These are phyloP conservation scores for Polygonum aviculare DNA, from an alignment of 148 eudicot genomes.

Conservation along the genomic window DNA sequence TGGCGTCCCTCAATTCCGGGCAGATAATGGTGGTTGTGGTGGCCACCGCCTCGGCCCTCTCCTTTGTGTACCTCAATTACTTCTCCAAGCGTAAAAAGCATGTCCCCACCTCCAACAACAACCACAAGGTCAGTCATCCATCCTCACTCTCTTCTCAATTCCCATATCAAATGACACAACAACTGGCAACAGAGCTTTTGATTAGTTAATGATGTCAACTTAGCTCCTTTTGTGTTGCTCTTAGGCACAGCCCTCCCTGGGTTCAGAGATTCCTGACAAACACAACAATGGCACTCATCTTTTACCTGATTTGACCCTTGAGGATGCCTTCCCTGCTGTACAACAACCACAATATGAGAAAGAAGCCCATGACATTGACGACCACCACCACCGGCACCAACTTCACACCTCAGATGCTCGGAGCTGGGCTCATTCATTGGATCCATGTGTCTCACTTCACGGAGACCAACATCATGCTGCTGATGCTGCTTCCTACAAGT, in stretches of 20 bases:
- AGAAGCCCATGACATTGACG: constrained; percentile 8
- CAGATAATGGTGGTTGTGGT: constrained; percentile 40
- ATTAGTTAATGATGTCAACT: background rate
- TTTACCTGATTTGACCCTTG: constrained; percentile 19
- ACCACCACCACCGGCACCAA: background rate
- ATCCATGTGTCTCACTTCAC: constrained; percentile 14
- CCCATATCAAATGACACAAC: too few species aligned
- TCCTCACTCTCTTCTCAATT: background rate
- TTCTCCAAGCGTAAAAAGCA: constrained; percentile 24
- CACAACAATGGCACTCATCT: constrained; percentile 15
- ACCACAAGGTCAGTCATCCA: constrained; percentile 6
- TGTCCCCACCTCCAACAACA: too few species aligned
- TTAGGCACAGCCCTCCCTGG: constrained; percentile 33
- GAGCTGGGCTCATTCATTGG: constrained; percentile 11
- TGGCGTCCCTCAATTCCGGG: constrained; percentile 46
- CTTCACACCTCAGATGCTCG: constrained; percentile 20
- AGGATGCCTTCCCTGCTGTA: constrained; percentile 15
- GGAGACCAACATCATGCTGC: constrained; percentile 19
- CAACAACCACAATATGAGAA: too few species aligned
- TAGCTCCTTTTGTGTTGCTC: background rate
- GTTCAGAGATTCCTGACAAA: constrained; percentile 23
- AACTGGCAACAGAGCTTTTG: too few species aligned
- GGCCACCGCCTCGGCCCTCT: constrained; percentile 43
- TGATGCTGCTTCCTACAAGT: constrained; percentile 14
- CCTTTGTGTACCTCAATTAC: constrained; percentile 31